phyloP scores from a whole-genome alignment of 2,329 filamentous ascomycete species.

The Dothidotthia symphoricarpi region DNA sequence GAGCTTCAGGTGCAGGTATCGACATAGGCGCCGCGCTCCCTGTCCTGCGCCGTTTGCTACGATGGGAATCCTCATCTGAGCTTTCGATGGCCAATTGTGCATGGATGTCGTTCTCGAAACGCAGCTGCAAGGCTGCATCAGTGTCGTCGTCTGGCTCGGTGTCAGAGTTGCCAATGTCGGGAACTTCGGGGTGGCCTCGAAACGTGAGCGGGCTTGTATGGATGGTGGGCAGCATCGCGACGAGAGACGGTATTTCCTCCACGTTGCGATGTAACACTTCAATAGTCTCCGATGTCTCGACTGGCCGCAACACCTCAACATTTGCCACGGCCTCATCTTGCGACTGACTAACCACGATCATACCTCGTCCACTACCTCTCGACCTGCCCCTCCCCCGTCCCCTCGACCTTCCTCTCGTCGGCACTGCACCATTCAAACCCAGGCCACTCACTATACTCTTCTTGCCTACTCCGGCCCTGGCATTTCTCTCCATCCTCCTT shows the following conservation, averaged over 20 bases:
- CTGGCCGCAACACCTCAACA: background rate
- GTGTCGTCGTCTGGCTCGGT: conserved; percentile 1
- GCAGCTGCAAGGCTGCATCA: conserved; percentile 13
- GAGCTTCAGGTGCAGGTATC: no score
- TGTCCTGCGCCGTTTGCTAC: conserved; percentile 14
- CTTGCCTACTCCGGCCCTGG: conserved; percentile 11
- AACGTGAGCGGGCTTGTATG: no score
- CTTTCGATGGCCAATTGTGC: background rate
- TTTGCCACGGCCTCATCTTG: conserved; percentile 3
- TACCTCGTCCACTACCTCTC: background rate
- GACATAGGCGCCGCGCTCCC: conserved; percentile 6
- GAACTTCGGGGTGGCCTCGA: conserved; percentile 6
- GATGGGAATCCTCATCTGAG: conserved; percentile 2
- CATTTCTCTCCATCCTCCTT: conserved; percentile 26
- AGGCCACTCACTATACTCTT: conserved; percentile 11
- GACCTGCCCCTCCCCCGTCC: conserved; percentile 9
- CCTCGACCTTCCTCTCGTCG: conserved; percentile 15
- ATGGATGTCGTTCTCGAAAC: conserved; percentile 3
- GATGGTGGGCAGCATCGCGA: no score
- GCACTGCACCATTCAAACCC: conserved; percentile 7
- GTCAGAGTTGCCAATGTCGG: conserved; percentile 5
- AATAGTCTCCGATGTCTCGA: no score
- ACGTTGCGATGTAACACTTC: no score
- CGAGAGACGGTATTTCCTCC: no score
- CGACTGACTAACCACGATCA: background rate